Conservation (phyloP, 1,284 basidiomycete genomes). For the Fistulinella staudtii region DNA sequence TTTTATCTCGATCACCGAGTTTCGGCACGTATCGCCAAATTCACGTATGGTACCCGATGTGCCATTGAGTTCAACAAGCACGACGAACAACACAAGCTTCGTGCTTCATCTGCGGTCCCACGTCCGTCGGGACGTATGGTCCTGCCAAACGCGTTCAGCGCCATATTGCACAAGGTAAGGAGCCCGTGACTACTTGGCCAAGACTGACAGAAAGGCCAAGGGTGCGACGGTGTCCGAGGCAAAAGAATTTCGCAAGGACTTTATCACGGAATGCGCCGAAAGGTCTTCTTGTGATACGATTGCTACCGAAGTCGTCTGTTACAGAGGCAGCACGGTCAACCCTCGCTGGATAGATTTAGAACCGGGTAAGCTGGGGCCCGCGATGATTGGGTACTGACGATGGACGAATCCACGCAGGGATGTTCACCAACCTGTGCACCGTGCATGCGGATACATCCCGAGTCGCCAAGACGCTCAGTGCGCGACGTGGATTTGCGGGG, state of each 20-base stretch:
- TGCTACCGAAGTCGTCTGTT: constrained; percentile 37
- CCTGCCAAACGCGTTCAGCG: constrained; percentile 32
- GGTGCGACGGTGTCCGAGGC: constrained; percentile 33
- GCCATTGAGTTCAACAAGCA: constrained; percentile 24
- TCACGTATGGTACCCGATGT: constrained; percentile 35
- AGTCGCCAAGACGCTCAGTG: constrained; percentile 30
- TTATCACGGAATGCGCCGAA: constrained; percentile 33
- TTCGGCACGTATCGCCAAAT: constrained; percentile 32
- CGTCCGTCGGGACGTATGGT: constrained; percentile 31
- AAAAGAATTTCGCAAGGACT: constrained; percentile 41
- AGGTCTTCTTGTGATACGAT: constrained; percentile 25
- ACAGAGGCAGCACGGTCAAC: constrained; percentile 35
- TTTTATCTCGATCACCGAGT: constrained; percentile 38
- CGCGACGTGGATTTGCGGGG: constrained; percentile 31
- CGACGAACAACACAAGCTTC: constrained; percentile 31
- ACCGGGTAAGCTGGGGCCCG: constrained; percentile 30
- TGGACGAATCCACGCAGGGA: constrained; percentile 29
- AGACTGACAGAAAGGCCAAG: constrained; percentile 20
- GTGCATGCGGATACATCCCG: constrained; percentile 39
- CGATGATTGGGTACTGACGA: background rate
- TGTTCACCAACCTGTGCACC: constrained; percentile 43
- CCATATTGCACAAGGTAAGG: constrained; percentile 34
- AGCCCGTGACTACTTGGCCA: background rate
- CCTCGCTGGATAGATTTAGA: constrained; percentile 47
- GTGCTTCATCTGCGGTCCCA: constrained; percentile 20